Percentiles rank a stretch among this genome's conserved stretches.
phyloP scores from a whole-genome alignment of 2,329 filamentous ascomycete species.

The Neurospora crassa region DNA sequence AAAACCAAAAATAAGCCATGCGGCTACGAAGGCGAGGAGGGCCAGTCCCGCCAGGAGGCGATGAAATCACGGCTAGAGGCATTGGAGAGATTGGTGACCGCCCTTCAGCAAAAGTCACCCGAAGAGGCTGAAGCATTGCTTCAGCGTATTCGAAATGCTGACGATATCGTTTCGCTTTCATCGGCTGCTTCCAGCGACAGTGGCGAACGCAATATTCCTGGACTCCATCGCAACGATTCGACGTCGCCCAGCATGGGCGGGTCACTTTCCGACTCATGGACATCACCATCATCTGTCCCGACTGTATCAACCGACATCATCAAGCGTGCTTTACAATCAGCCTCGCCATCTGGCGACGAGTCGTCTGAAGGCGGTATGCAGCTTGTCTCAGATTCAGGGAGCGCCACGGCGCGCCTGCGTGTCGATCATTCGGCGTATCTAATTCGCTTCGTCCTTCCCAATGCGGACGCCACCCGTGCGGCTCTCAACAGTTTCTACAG shows the following conservation, averaged over 20 bases:
- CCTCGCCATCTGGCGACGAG: background rate
- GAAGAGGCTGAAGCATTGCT: slow-evolving; percentile 20
- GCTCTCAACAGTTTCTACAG: slow-evolving; percentile 21
- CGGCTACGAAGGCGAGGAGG: slow-evolving; percentile 23
- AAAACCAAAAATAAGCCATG: slow-evolving; percentile 19
- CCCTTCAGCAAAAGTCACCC: slow-evolving; percentile 15
- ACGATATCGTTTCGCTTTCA: slow-evolving; percentile 8
- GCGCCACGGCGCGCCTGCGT: background rate
- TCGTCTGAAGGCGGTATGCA: background rate
- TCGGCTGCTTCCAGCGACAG: background rate
- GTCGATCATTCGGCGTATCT: background rate
- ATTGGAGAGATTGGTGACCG: slow-evolving; percentile 20
- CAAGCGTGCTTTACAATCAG: background rate
- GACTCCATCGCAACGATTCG: background rate
- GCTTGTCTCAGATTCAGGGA: background rate
- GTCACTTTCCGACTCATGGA: background rate
- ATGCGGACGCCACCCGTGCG: slow-evolving; percentile 10
- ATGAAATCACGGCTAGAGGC: slow-evolving; percentile 21
- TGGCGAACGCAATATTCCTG: background rate
- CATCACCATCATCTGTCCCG: background rate
- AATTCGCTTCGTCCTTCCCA: slow-evolving; percentile 14
- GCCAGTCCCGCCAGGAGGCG: slow-evolving; percentile 23
- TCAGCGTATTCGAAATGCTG: slow-evolving; percentile 16
- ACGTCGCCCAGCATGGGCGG: background rate
- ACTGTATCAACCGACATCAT: background rate